phyloP scores from a whole-genome alignment of 129 eudicot species.

The Gnaphalium uliginosum region DNA sequence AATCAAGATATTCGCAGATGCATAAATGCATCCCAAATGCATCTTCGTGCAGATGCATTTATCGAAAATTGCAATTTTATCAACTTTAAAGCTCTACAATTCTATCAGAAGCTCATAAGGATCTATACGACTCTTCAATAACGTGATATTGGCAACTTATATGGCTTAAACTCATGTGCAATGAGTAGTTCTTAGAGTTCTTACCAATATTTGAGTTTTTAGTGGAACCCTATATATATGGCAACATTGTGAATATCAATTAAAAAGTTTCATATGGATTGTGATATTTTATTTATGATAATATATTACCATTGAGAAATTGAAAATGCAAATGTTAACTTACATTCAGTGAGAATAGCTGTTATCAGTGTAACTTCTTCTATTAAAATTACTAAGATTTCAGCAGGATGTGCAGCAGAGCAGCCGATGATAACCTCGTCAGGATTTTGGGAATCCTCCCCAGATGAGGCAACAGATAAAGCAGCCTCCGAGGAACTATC shows the following conservation, averaged over 20 bases:
- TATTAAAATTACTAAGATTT: constrained; percentile 49
- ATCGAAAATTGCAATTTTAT: too few relatives aligned
- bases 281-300: constrained; percentile 10
- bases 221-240: not conserved
- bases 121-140: too few relatives aligned
- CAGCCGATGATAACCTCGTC: constrained; percentile 72
- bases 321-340: constrained; percentile 33
- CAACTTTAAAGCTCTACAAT: too few relatives aligned
- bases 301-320: constrained; percentile 1
- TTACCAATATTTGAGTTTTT: too few relatives aligned
- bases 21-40: too few relatives aligned
- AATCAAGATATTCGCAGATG: too few relatives aligned
- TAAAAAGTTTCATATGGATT: not conserved
- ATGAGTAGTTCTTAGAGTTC: too few relatives aligned
- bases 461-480: constrained; percentile 25
- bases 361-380: constrained; percentile 69
- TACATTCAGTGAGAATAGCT: constrained; percentile 64
- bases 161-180: too few relatives aligned
- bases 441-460: constrained; percentile 40
- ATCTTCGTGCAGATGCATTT: too few relatives aligned
- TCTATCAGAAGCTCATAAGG: too few relatives aligned
- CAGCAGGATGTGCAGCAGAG: constrained; percentile 90
- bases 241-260: not conserved
- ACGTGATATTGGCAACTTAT: too few relatives aligned
- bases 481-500: constrained; percentile 49